A percentile compares a stretch with the other conserved stretches of the same genome.
Evolutionary conservation across 176 grass and related monocot species (phyloP).

Genomic region (Coix lacrymajobi): DNA sequence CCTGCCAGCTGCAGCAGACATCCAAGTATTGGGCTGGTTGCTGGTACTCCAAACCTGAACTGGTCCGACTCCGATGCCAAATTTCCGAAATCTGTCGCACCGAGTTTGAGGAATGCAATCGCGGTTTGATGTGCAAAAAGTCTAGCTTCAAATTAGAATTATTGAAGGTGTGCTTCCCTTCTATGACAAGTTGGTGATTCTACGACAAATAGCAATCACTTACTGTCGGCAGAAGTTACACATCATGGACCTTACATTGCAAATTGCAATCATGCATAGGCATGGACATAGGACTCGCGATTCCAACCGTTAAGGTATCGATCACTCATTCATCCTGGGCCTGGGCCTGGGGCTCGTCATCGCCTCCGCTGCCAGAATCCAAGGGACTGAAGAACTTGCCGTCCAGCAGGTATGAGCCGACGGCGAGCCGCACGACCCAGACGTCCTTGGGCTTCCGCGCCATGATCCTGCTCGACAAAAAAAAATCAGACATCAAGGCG

Average conservation of each 20-base stretch:
- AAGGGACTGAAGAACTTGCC: slow-evolving; percentile 75
- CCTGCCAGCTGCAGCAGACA: background rate
- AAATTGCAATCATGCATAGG: background rate
- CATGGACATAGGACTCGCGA: background rate
- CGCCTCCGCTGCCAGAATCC: slow-evolving; percentile 19
- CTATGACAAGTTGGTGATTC: background rate
- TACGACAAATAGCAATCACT: background rate
- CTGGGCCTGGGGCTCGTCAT: background rate
- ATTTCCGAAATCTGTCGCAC: background rate
- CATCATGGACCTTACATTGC: background rate
- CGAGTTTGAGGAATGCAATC: background rate
- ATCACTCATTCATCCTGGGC: background rate
- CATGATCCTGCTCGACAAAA: slow-evolving; percentile 44
- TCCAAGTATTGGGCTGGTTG: background rate
- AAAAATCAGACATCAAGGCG: background rate
- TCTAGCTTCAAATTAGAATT: background rate
- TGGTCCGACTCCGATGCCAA: background rate
- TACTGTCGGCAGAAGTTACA: background rate
- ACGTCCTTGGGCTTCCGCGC: slow-evolving; percentile 86
- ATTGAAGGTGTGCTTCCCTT: background rate
- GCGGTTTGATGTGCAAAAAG: background rate
- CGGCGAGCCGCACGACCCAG: slow-evolving; percentile 79
- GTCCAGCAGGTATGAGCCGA: slow-evolving; percentile 70
- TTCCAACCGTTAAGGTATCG: background rate
- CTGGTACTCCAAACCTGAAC: background rate